Evolutionary conservation across 805 yeast species (phyloP).

Genomic region (Saturnispora sanitii): DNA sequence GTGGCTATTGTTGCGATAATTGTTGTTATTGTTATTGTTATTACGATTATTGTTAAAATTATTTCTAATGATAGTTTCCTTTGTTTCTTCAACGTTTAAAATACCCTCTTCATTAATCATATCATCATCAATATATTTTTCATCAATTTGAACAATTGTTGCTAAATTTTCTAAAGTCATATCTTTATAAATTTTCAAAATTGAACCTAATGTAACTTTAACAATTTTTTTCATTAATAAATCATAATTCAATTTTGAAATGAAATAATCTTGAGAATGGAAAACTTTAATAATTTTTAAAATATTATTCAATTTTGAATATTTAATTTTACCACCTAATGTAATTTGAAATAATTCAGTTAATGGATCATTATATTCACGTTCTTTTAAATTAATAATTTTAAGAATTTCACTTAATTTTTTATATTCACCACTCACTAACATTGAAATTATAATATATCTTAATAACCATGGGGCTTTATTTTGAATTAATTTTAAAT

Average conservation of each 20-base stretch:
- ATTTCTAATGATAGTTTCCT: not conserved
- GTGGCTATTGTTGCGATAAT: not conserved
- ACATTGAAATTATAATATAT: conserved; percentile 54
- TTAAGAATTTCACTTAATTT: conserved; percentile 48
- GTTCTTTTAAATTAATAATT: conserved; percentile 49
- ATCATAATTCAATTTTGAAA: conserved; percentile 31
- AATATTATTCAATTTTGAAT: conserved; percentile 40
- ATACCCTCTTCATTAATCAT: conserved; percentile 27
- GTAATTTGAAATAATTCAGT: conserved; percentile 46
- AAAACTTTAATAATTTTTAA: conserved; percentile 39
- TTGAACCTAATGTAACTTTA: conserved; percentile 17
- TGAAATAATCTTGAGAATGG: conserved; percentile 48
- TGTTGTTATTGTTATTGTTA: not conserved
- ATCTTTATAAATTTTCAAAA: conserved; percentile 20
- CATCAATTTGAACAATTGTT: conserved; percentile 11
- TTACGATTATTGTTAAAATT: not conserved
- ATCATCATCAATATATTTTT: conserved; percentile 7
- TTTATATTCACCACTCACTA: conserved; percentile 32
- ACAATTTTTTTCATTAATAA: conserved; percentile 19
- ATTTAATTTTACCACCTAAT: conserved; percentile 49
- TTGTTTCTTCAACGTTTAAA: conserved; percentile 5
- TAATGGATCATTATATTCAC: conserved; percentile 58
- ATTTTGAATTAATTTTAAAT: conserved; percentile 58
- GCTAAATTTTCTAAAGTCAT: conserved; percentile 17
- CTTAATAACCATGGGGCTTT: conserved; percentile 64